These are phyloP conservation scores for Pseudozyma flocculosa DNA, from an alignment of 1,284 basidiomycete genomes.

Conservation along the genomic window DNA sequence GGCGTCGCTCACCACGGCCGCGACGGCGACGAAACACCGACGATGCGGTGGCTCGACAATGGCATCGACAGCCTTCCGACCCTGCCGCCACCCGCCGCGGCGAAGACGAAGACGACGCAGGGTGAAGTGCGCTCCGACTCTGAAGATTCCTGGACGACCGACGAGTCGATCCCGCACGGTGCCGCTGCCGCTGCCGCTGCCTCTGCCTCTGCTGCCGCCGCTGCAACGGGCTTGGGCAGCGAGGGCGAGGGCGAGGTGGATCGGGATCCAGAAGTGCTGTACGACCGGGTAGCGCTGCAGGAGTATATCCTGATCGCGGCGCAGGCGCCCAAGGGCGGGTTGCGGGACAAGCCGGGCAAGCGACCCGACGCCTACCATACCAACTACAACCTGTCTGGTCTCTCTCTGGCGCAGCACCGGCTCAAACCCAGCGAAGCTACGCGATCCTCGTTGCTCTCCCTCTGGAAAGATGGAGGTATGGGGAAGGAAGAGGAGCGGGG, in stretches of 20 bases:
- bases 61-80: not conserved
- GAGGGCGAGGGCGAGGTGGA: constrained; percentile 6
- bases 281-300: constrained; percentile 69
- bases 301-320: constrained; percentile 83
- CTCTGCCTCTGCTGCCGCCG: too few species aligned
- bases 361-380: constrained; percentile 60
- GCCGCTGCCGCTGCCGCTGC: too few species aligned
- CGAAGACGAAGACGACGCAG: not conserved
- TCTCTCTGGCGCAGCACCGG: constrained; percentile 48
- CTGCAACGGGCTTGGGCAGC: too few species aligned
- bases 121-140: not conserved
- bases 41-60: too few species aligned
- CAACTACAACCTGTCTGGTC: constrained; percentile 55
- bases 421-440: constrained; percentile 31
- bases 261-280: constrained; percentile 25
- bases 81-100: constrained; percentile 5
- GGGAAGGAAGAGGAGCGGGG: constrained; percentile 1
- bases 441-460: constrained; percentile 3
- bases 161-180: too few species aligned
- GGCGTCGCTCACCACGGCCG: too few species aligned
- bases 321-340: constrained; percentile 70
- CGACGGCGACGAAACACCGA: too few species aligned
- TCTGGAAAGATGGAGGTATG: constrained; percentile 1
- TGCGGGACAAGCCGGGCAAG: constrained; percentile 95
- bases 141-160: constrained; percentile 22